phyloP scores from a whole-genome alignment of 2,329 filamentous ascomycete species.

The Fusarium euwallaceae region DNA sequence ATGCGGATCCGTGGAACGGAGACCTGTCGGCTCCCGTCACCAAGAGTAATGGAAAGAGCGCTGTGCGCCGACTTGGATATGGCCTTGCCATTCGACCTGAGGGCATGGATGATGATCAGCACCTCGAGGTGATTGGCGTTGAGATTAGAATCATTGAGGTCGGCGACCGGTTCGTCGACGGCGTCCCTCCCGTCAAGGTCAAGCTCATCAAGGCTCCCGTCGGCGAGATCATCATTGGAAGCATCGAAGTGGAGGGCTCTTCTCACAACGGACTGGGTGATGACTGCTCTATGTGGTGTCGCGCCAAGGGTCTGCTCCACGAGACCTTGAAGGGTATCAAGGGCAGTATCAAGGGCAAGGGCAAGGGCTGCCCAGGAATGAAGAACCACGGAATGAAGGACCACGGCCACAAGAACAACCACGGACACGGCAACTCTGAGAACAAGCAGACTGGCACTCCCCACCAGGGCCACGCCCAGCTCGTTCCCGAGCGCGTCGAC shows the following conservation, averaged over 20 bases:
- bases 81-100: constrained; percentile 58
- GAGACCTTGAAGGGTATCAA: constrained; percentile 47
- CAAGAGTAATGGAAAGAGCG: constrained; percentile 53
- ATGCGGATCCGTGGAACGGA: constrained; percentile 60
- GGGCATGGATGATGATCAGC: constrained; percentile 64
- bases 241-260: constrained; percentile 56
- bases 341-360: constrained; percentile 39
- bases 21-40: constrained; percentile 62
- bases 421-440: constrained; percentile 36
- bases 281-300: constrained; percentile 65
- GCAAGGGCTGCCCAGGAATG: constrained; percentile 46
- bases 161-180: constrained; percentile 66
- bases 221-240: constrained; percentile 68
- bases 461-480: constrained; percentile 41
- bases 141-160: constrained; percentile 72
- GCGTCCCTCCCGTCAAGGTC: constrained; percentile 68
- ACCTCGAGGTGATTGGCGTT: constrained; percentile 65
- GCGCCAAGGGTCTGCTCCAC: constrained; percentile 56
- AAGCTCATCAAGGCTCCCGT: constrained; percentile 71
- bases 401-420: constrained; percentile 8
- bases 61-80: constrained; percentile 62
- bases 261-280: constrained; percentile 8
- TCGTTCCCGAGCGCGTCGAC: constrained; percentile 42
- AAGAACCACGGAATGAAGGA: constrained; percentile 30
- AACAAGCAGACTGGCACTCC: constrained; percentile 25